Conservation (phyloP, 345 rosid genomes). For the Citrus maxima region DNA sequence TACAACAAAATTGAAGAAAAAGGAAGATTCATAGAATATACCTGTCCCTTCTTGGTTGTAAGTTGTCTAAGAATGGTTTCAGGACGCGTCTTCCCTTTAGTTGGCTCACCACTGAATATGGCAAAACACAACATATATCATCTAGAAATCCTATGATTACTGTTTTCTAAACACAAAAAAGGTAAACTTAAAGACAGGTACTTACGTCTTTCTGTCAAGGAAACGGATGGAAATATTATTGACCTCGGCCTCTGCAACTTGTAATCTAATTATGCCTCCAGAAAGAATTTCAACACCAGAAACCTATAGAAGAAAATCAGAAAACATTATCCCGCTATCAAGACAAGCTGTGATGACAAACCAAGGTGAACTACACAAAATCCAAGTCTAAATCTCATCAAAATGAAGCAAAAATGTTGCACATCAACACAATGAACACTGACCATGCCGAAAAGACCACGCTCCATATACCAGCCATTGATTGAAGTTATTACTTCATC, state of each 20-base stretch:
- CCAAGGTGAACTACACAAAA: neutral
- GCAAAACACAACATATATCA: constrained; percentile 13
- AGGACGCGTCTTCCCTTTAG: constrained; percentile 79
- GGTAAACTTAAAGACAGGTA: constrained; percentile 25
- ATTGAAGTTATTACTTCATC: constrained; percentile 89
- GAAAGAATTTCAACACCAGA: constrained; percentile 87
- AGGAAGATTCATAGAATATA: constrained; percentile 9
- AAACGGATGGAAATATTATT: constrained; percentile 81
- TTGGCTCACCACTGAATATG: constrained; percentile 81
- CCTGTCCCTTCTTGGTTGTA: constrained; percentile 99
- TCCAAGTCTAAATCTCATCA: neutral
- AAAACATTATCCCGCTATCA: neutral
- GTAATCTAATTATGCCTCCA: constrained; percentile 85
- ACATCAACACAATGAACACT: constrained; percentile 19
- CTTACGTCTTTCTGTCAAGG: constrained; percentile 94
- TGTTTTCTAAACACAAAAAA: neutral
- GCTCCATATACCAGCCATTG: constrained; percentile 95
- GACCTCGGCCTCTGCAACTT: constrained; percentile 94
- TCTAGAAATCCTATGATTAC: neutral
- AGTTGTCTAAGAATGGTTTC: constrained; percentile 92
- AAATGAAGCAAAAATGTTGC: neutral
- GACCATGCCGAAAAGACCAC: constrained; percentile 94
- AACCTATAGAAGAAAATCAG: constrained; percentile 45
- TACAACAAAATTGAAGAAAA: neutral
- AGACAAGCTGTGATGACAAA: neutral